Evolutionary conservation across 2,329 filamentous ascomycete genomes (phyloP), one percentile per base, ranked within the genome.

Genomic region (Stagonosporopsis rhizophila): DNA sequence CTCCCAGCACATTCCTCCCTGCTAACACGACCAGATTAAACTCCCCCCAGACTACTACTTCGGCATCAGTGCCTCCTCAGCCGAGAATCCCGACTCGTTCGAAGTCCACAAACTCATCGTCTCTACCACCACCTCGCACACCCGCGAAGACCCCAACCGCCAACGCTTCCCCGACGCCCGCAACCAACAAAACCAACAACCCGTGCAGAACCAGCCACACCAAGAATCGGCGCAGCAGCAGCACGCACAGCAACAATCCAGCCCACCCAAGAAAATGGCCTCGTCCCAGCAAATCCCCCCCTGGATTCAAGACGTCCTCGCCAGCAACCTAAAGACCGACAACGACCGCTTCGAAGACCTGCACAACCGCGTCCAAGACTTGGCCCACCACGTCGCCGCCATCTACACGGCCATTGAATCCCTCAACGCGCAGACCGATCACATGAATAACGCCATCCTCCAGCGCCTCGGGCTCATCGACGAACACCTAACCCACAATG

Each of bases 1-100:
- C n/a, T n/a, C n/a, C n/a, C n/a, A n/a, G n/a, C n/a, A n/a, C n/a
- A n/a, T n/a, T n/a, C 8, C 30, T 22, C 39, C 54, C 67, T n/a
- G 66, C 48, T 15, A 30, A 19, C 8, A 6, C 5, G 40, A 17
- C 64, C 44, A 91, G 81, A 83, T 98, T 69, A 82, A 81, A 59
- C 83, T 99, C 22, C 95, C 94, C 3, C 68, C 83, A 2, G 91
- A 91, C 64, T 96, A 98, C 80, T 85, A 85, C 73, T 91, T 96
- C 64, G 95, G 95, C 67, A 80, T 99, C 65, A 92, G 90, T 12
- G 95, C 94, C 38, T 90, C 91, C 15, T 94, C 91, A 3, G 90
- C 91, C 27, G 94, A 98, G 65, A 93, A 87, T 68, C 92, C 95
- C 0, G 95, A 99, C 78, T 96, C 92, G 5, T 96, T 97, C 70